phyloP scores from a whole-genome alignment of 345 rosid species.

The Sisymbrium altissimum region DNA sequence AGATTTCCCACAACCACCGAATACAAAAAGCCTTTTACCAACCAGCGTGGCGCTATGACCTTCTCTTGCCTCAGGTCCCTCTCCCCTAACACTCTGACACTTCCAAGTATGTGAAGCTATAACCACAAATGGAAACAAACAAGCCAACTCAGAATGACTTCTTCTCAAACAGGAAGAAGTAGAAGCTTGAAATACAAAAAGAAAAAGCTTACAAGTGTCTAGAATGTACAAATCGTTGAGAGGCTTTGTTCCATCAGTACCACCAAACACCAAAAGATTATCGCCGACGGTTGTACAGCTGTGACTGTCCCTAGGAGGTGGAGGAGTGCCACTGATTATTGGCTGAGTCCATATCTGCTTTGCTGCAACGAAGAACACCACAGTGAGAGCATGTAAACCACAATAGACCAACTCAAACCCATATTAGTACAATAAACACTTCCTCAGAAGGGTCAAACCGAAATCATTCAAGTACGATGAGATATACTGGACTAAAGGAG shows the following conservation, averaged over 20 bases:
- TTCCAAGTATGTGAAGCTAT: conserved; percentile 87
- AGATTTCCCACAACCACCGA: conserved; percentile 96
- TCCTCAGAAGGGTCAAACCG: neutral
- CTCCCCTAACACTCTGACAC: conserved; percentile 85
- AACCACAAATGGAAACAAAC: conserved; percentile 16
- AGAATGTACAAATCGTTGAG: conserved; percentile 80
- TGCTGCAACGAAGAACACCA: conserved; percentile 43
- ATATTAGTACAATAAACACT: too few relatives aligned
- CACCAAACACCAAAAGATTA: conserved; percentile 80
- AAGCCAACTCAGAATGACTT: conserved; percentile 11
- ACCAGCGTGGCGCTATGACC: conserved; percentile 92
- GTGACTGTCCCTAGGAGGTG: conserved; percentile 93
- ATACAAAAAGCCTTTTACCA: conserved; percentile 81
- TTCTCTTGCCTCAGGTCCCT: conserved; percentile 92
- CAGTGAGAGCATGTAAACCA: conserved; percentile 5
- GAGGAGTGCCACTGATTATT: conserved; percentile 58
- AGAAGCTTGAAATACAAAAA: neutral
- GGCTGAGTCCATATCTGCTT: conserved; percentile 88
- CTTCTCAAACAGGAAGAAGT: neutral
- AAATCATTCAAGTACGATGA: neutral
- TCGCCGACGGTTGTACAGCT: conserved; percentile 76
- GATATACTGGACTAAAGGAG: neutral
- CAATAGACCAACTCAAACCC: conserved; percentile 8
- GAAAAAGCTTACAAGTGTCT: conserved; percentile 65
- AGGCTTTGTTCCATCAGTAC: conserved; percentile 84